Base-by-base conservation (phyloP, 2,329 filamentous ascomycete genomes). In the Diaporthe ampelina region DNA sequence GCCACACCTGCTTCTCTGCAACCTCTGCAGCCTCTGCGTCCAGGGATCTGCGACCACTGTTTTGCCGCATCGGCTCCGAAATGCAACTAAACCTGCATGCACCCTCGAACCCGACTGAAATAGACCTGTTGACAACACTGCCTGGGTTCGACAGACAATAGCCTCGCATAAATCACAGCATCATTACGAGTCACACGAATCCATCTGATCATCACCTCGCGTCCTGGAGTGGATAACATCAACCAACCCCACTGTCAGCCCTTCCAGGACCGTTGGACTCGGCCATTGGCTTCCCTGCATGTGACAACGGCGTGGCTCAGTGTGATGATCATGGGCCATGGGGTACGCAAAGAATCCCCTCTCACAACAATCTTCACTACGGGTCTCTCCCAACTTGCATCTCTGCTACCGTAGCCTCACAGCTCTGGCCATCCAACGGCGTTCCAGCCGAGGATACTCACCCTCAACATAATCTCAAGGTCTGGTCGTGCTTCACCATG, bases 181-280 rank as follows among this genome's bases (percentile, higher is more conserved):
- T 68, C 45, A 40, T 40, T 68, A 68, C 45, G 63, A 67, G 63
- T 50, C 29, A 17, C 61, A 17, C 59, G 26, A 48, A 32, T 50
- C n/a, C 63, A 52, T 68, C 63, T 68, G 63, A 54, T 54, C 63
- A 52, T 54, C 45, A 7, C 21, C 61, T 67, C 61, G 61, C n/a
- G 61, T 35, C 45, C 61, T 52, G 45, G 61, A 37, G 21, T 45
- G 29, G 21, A 52, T 67, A 35, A 19, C 29, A 50, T 21, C n/a
- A 21, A 21, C 9, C 15, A 68, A 43, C 40, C 32, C 63, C 63
- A 35, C 37, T 48, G n/a, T 52, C 32, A 10, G 3, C 17, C 32
- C 63, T 40, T 24, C 7, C 48, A 26, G n/a, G n/a, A 35, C 45
- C 13, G 13, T 26, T 52, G 45, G 13, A 45, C 45, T 40, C 32